phyloP scores from a whole-genome alignment of 1,284 basidiomycete genomes.

The Rhodotorula sp. region DNA sequence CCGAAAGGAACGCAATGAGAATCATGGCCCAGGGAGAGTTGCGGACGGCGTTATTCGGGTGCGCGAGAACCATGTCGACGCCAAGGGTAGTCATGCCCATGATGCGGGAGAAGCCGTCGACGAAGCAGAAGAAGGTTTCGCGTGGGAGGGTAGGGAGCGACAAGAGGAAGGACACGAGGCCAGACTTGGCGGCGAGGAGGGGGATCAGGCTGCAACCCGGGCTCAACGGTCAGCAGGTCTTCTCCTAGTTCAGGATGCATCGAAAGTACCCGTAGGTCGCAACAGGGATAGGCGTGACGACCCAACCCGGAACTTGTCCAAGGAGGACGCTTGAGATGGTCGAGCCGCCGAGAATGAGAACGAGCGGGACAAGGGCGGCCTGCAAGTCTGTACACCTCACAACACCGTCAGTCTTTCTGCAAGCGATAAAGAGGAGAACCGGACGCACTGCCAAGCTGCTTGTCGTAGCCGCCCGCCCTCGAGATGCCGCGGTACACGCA shows the following conservation, averaged over 20 bases:
- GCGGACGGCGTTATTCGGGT: slow-evolving; percentile 37
- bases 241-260: accelerated
- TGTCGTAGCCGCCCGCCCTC: slow-evolving; percentile 31
- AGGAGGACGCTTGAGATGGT: slow-evolving; percentile 35
- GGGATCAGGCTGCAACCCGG: slow-evolving; percentile 26
- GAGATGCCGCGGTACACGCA: slow-evolving; percentile 37
- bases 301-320: slow-evolving; percentile 37
- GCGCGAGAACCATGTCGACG: slow-evolving; percentile 37
- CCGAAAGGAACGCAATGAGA: slow-evolving; percentile 33
- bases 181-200: slow-evolving; percentile 30
- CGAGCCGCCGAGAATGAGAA: slow-evolving; percentile 37
- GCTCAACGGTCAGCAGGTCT: not conserved
- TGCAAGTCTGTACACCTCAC: slow-evolving; percentile 24
- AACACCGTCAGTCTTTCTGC: not conserved
- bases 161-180: slow-evolving; percentile 26
- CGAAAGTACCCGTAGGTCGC: slow-evolving; percentile 33
- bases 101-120: slow-evolving; percentile 41
- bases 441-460: slow-evolving; percentile 30
- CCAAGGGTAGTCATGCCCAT: slow-evolving; percentile 41
- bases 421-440: too few species aligned
- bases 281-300: slow-evolving; percentile 38
- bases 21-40: slow-evolving; percentile 39
- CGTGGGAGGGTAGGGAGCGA: slow-evolving; percentile 35
- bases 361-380: slow-evolving; percentile 36
- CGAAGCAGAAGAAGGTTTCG: slow-evolving; percentile 34